phyloP scores from a whole-genome alignment of 1,284 basidiomycete species.

The Cutaneotrichosporon arboriforme region DNA sequence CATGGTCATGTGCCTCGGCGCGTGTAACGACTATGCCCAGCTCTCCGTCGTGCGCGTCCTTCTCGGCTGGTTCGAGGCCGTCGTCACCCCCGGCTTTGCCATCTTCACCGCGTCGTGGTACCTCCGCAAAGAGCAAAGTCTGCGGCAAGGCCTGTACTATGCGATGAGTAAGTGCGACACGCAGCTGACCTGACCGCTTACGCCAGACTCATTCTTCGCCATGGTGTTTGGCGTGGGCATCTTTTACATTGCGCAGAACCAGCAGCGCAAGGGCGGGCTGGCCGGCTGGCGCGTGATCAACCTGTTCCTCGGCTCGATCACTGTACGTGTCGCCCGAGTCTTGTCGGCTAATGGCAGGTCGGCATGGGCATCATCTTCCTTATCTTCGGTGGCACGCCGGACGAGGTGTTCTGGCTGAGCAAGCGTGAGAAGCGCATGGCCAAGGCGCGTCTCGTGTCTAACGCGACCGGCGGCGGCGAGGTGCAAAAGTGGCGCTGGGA shows the following conservation, averaged over 20 bases:
- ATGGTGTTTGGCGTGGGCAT: conserved; percentile 21
- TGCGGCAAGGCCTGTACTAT: conserved; percentile 22
- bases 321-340: not conserved
- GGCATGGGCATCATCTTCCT: conserved; percentile 23
- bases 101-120: conserved; percentile 14
- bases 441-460: conserved; percentile 22
- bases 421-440: conserved; percentile 29
- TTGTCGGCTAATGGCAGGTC: conserved; percentile 6
- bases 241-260: conserved; percentile 25
- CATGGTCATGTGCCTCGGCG: conserved; percentile 23
- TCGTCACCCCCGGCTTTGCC: conserved; percentile 31
- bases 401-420: conserved; percentile 28
- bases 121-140: conserved; percentile 12
- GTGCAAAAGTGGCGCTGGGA: conserved; percentile 22
- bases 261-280: conserved; percentile 17
- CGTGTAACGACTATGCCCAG: conserved; percentile 26
- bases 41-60: conserved; percentile 17
- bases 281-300: conserved; percentile 35
- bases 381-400: conserved; percentile 27
- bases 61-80: conserved; percentile 30
- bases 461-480: conserved; percentile 17
- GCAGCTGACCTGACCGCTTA: not conserved
- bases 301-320: conserved; percentile 32
- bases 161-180: conserved; percentile 21
- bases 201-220: conserved; percentile 24